phyloP scores from a whole-genome alignment of 2,329 filamentous ascomycete genomes.

The Penicillium sp. region DNA sequence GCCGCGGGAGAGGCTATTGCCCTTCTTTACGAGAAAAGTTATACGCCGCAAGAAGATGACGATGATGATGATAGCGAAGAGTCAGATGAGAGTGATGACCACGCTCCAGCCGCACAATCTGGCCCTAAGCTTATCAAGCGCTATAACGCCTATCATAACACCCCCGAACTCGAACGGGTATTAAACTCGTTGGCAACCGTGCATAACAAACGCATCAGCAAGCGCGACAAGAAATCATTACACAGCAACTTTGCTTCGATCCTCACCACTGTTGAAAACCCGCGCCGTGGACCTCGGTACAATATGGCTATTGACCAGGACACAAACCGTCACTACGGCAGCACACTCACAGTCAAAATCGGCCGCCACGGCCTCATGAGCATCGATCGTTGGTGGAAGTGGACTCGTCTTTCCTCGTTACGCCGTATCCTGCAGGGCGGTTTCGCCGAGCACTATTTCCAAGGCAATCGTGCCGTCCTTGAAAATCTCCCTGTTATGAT shows the following conservation, averaged over 20 bases:
- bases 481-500: constrained; percentile 59
- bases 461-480: constrained; percentile 64
- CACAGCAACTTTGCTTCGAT: constrained; percentile 70
- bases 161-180: constrained; percentile 62
- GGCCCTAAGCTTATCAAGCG: constrained; percentile 60
- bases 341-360: constrained; percentile 65
- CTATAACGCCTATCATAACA: constrained; percentile 70
- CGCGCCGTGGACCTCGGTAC: constrained; percentile 68
- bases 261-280: constrained; percentile 67
- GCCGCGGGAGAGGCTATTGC: constrained; percentile 81
- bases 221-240: constrained; percentile 69
- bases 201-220: constrained; percentile 65
- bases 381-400: constrained; percentile 76
- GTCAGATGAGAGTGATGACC: constrained; percentile 46
- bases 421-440: constrained; percentile 65
- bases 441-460: constrained; percentile 64
- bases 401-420: constrained; percentile 65
- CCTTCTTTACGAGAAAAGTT: constrained; percentile 76
- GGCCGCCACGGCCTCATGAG: constrained; percentile 61
- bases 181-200: constrained; percentile 64
- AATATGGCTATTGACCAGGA: constrained; percentile 66
- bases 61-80: constrained; percentile 56
- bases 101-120: constrained; percentile 46
- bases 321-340: constrained; percentile 64
- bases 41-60: constrained; percentile 61